Evolutionary conservation across 2,329 filamentous ascomycete genomes (phyloP), one percentile per base, ranked within the genome.

Genomic region (Ceratocystis diversiconidia): DNA sequence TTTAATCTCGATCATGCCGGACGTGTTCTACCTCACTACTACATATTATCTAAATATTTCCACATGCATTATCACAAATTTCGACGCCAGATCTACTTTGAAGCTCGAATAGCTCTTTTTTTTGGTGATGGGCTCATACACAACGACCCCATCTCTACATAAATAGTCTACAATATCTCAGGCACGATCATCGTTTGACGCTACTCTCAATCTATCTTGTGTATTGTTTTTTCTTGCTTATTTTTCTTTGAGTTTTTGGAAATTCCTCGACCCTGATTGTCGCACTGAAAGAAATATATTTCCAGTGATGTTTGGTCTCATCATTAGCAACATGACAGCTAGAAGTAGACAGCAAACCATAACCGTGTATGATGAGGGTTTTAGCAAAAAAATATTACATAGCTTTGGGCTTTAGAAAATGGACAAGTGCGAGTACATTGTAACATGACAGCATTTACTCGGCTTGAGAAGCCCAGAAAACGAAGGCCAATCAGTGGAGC

Each of bases 1-100:
- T 46, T 60, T 64, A 44, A 64, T 62, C 10, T 62, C 61, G 61
- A 62, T 62, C 46, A 48, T 48, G 43, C 61, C 41, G 61, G 28
- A 19, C 61, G 43, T 48, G 46, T 48, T 62, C 41, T 48, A 43
- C 15, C 7, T 50, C 61, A 46, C 15, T 30, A 30, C 52, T 59
- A 59, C 25, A 59, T 36, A 30, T 59, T 32, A 59, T 59, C 52
- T 59, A n/a, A 59, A 59, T 59, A 59, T 59, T 30, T 30, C 32
- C 52, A 59, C 28, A 30, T 59, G 28, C 52, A 32, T 36, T 36
- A 17, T n/a, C 52, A 59, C 52, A 59, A 41, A 19, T 59, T 32
- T 32, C 52, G 52, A 32, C 52, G 28, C 25, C 52, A 30, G 25
- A 59, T 32, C 25, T 59, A 59, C 52, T n/a, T 32, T 59, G 28